Evolutionary conservation across 768 basidiomycete species (phyloP), one percentile per base, ranked within the genome.

Genomic region (Daedaleopsis nitida): DNA sequence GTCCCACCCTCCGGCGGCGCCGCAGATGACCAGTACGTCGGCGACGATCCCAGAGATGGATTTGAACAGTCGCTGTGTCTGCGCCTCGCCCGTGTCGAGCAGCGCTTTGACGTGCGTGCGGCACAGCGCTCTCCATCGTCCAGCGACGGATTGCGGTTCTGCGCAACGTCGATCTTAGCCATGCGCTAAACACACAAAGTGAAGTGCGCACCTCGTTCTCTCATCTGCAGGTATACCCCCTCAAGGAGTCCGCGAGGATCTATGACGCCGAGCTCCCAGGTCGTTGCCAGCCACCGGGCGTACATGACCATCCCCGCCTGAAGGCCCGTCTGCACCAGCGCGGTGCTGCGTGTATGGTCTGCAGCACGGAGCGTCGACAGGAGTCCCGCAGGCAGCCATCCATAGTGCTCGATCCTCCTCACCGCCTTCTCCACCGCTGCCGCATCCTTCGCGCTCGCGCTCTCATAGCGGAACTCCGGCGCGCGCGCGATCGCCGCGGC

Each of bases 401-500:
- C 35, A 3, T 23, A 23, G 24, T 61, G 45, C 56, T 57, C 56
- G 8, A 42, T 42, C 39, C 39, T 42, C 10, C 39, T 12, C 39
- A 42, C 39, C 17, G 39, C 3, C 39, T 42, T 42, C 39, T 42
- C 39, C 39, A 17, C 17, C 10, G 39, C 39, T 3, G 39, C 39
- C 11, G 17, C 39, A 3, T 42, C 39, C 39, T 11, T 42, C 39
- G 17, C 39, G 5, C 2, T 3, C 39, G 17, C 39, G 39, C 39
- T 42, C 39, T 42, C 39, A 11, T 42, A 42, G 17, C 17, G 39
- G 39, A 42, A 42, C 39, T 42, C 13, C 13, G 39, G 17, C 39
- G 39, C 39, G 17, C 39, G 82, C 2, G 82, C 78, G 60, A 84
- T 75, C 58, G 74, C 75, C 0, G 80, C 79, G 2, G 82, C 39